Evolutionary conservation across 2,329 filamentous ascomycete genomes (phyloP), one percentile per base, ranked within the genome.

Genomic region (Lachnellula suecica): DNA sequence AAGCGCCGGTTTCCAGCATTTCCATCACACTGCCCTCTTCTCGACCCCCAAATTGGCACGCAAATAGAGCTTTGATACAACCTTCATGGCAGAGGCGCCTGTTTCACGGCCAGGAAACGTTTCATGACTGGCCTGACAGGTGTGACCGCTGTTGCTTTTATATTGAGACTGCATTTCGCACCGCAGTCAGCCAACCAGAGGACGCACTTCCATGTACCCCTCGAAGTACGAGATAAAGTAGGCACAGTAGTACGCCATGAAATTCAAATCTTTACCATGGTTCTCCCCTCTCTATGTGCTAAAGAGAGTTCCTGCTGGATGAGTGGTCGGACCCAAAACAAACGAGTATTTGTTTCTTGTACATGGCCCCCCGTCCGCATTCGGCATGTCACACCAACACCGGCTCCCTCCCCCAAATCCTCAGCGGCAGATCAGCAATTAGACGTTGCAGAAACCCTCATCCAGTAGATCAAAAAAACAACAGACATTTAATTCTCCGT

Each of bases 21-120:
- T 9, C 47, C 13, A 43, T 44, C 47, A 50, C 47, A 44, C 31
- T 20, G 19, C 13, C 40, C 25, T 27, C 8, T 38, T 42, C 13
- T 27, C 11, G 46, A 38, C 37, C 46, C 46, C 37, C 7, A 25
- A 42, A 41, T 40, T 10, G 9, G 13, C 44, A 19, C 31, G 22
- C 13, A 24, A 47, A 41, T 15, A 48, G 23, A 17, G 17, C 44
- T 40, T 34, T 24, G 42, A 45, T 51, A 38, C 48, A n/a, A 45
- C 27, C 35, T 41, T 31, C 37, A 25, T 19, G 37, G 41, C 29
- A 44, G 49, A 29, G 51, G 58, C 59, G 59, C 53, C 56, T 61
- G 61, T 64, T 64, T 64, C 61, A 63, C 51, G 47, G 29, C 25
- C n/a, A 15, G 35, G 41, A 24, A 48, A 17, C 42, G 61, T 63